Base-by-base conservation (phyloP, 768 basidiomycete species). In the Phlebiopsis gigantea region DNA sequence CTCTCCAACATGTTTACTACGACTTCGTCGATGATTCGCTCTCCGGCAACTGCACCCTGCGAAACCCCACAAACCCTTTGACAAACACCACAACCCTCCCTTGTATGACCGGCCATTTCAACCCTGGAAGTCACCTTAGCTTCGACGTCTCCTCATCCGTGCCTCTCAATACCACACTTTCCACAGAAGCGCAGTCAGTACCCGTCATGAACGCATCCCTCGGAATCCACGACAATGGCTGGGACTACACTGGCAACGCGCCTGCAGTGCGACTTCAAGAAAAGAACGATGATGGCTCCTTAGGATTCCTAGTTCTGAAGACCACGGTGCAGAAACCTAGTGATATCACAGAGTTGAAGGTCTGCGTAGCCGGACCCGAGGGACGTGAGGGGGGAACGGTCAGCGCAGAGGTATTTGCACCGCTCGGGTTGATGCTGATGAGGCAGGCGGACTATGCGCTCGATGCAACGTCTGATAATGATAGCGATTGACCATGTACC, bases 331-430 rank as follows among this genome's bases (percentile, higher is more conserved):
- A 58, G n/a, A 54, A 46, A 30, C 30, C 24, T 6, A 31, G 24
- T 10, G 61, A 62, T 29, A 57, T 52, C 47, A 59, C 61, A 5
- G 54, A 59, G 48, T 41, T 62, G 26, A 62, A 60, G 53, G 58
- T 62, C 22, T 59, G 58, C 30, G 34, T 59, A 9, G 46, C 54
- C 6, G 54, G 61, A 4, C 43, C 39, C 19, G 30, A 43, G 28
- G 51, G 39, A 10, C 28, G 45, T 25, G 15, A 34, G 24, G 57
- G 47, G 1, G 39, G n/a, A 3, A 21, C 42, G 4, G 58, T 62
- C 24, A 47, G 55, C 8, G 58, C 58, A 22, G 51, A 59, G 52
- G 61, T 59, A 14, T 21, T 62, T 22, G 51, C 56, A 21, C 58
- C 61, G 2, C 26, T 62, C 3, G 61, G 61, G 28, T 19, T 62